Evolutionary conservation across 768 basidiomycete species (phyloP).

Genomic region (Trametes cubensis): DNA sequence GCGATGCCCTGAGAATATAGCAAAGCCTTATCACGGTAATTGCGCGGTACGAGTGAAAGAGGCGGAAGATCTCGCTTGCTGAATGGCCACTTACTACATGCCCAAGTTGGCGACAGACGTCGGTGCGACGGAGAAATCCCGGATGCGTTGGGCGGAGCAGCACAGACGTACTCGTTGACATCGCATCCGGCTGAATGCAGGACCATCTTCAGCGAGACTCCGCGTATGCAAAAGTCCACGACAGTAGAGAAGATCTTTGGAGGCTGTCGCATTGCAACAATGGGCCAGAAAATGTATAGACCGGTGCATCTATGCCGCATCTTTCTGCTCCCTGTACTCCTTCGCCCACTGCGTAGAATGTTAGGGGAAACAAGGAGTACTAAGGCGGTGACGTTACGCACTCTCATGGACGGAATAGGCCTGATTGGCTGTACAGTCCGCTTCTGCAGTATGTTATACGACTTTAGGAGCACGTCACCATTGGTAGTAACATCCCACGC

Average conservation of each 20-base stretch:
- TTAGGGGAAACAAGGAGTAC: not conserved
- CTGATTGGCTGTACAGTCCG: conserved; percentile 62
- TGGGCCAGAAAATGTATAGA: not conserved
- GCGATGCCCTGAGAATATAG: not conserved
- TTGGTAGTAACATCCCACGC: conserved; percentile 30
- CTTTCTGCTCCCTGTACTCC: conserved; percentile 44
- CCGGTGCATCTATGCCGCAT: not conserved
- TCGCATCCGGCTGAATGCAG: not conserved
- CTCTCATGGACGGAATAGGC: conserved; percentile 80
- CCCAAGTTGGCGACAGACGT: not conserved
- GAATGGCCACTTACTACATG: too few species aligned
- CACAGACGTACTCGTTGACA: too few species aligned
- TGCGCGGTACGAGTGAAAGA: not conserved
- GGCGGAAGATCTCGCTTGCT: not conserved
- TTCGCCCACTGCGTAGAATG: conserved; percentile 48
- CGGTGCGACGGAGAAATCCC: too few species aligned
- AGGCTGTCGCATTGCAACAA: not conserved
- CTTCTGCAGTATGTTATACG: conserved; percentile 42
- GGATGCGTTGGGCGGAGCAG: too few species aligned
- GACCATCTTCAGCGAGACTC: not conserved
- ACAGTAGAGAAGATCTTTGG: not conserved
- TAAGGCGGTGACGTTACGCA: conserved; percentile 39
- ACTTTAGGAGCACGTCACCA: not conserved
- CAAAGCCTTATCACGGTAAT: conserved; percentile 7
- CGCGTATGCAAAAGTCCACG: too few species aligned